Percentiles rank a stretch among this genome's conserved stretches.
Evolutionary conservation across 2,329 filamentous ascomycete genomes (phyloP).

Genomic region (Aspergillus sergii): DNA sequence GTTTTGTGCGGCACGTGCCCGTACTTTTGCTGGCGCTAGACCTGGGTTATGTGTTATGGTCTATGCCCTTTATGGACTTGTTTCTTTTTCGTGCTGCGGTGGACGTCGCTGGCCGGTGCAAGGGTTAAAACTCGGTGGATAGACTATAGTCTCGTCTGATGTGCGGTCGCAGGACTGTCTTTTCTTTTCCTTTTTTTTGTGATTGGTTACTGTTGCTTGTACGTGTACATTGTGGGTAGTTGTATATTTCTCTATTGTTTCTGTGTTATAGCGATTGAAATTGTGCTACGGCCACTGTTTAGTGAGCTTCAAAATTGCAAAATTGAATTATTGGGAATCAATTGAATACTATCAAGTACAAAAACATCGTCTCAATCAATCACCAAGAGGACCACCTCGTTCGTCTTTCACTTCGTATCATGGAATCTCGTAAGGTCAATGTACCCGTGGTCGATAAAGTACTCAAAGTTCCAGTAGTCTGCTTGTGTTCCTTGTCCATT

Average conservation of each 20-base stretch:
- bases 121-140: background rate
- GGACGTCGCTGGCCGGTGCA: background rate
- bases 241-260: background rate
- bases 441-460: slow-evolving; percentile 18
- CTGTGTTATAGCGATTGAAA: slow-evolving; percentile 5
- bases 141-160: background rate
- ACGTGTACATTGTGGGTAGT: background rate
- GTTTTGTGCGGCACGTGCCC: background rate
- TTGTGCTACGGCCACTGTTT: background rate
- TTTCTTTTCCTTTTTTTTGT: background rate
- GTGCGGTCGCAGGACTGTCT: background rate
- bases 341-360: background rate
- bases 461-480: slow-evolving; percentile 23
- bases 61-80: background rate
- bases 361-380: background rate
- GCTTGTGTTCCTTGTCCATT: slow-evolving; percentile 16
- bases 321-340: background rate
- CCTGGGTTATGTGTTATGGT: background rate
- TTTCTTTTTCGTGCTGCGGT: background rate
- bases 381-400: background rate
- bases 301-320: background rate
- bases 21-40: background rate
- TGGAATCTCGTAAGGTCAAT: slow-evolving; percentile 6
- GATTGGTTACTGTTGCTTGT: background rate
- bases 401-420: background rate